Base-by-base conservation (phyloP, 441 rosid species). In the Heliophila coronopifolia region DNA sequence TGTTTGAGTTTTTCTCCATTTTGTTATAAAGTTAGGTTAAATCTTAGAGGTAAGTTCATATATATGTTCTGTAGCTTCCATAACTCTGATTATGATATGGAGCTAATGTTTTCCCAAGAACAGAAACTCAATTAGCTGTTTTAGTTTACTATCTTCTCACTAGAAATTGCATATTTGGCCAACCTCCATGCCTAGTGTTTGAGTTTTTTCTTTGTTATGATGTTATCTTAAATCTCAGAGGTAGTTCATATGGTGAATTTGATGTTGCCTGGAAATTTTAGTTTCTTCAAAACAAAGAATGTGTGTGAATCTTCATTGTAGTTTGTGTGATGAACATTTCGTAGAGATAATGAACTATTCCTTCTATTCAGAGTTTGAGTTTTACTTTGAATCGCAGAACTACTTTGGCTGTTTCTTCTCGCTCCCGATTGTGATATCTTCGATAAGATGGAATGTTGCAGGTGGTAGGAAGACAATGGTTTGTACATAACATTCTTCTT, bases 401-500 rank as follows among this genome's bases (percentile, higher is more conserved):
- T 87, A 84, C 78, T 87, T 91, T 48, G 98, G 98, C 20, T 84
- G 98, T 54, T 87, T 91, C 66, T 91, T 87, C 65, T 51, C 87
- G 5, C 58, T 86, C 72, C 94, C 96, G 3, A 73, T 81, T n/a
- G 96, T 86, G 50, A 66, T 86, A 47, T 73, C 96, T 44, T 83
- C 86, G 0, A 64, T 83, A 76, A 79, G 93, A 67, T 83, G 96
- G 96, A 78, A 84, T 31, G 61, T 86, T 41, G 71, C 88, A n/a
- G 88, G 82, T 55, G 93, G 98, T 35, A 87, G 98, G 72, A 87
- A 87, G 70, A 88, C 94, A 15, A 76, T 86, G 95, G 93, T 91
- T 39, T 55, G 77, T 54, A 3, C 28, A 42, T 1, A 37, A 35
- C 48, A 15, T 63, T 51, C 33, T 12, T 59, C 4, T 20, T n/a